Evolutionary conservation across 176 grass and related monocot genomes (phyloP).

Genomic region (Cocos nucifera): DNA sequence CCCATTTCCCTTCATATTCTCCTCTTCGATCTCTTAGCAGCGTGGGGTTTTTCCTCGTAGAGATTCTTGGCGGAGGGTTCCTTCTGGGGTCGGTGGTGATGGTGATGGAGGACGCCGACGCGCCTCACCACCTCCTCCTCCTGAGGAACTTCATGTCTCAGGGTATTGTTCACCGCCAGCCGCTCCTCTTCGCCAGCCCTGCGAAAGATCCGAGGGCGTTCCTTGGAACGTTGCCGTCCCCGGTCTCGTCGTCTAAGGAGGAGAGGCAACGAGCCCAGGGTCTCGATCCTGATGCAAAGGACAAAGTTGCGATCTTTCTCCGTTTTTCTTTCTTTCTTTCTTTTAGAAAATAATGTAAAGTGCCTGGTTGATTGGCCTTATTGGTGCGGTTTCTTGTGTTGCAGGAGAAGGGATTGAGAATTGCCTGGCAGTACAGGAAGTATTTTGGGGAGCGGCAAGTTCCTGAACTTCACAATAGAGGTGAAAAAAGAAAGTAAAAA

Average conservation of each 20-base stretch:
- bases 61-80: slow-evolving; percentile 76
- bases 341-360: not conserved
- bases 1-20: too few relatives aligned
- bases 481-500: slow-evolving; percentile 12
- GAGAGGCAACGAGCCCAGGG: slow-evolving; percentile 11
- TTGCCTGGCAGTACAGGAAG: slow-evolving; percentile 98
- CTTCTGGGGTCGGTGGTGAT: slow-evolving; percentile 49
- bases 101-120: slow-evolving; percentile 84
- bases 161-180: slow-evolving; percentile 67
- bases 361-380: too few relatives aligned
- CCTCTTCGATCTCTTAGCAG: too few relatives aligned
- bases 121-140: slow-evolving; percentile 73
- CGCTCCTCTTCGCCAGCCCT: slow-evolving; percentile 63
- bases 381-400: not conserved
- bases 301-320: slow-evolving; percentile 27
- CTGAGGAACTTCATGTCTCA: slow-evolving; percentile 85
- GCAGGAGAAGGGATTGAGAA: slow-evolving; percentile 79
- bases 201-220: slow-evolving; percentile 54
- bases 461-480: slow-evolving; percentile 34
- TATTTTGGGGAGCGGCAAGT: slow-evolving; percentile 67
- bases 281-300: slow-evolving; percentile 19
- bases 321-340: not conserved
- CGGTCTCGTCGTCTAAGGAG: slow-evolving; percentile 42
- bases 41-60: slow-evolving; percentile 11
- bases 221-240: slow-evolving; percentile 73